Conservation (phyloP, 139 green algal genomes). For the Chlorella sp. region DNA sequence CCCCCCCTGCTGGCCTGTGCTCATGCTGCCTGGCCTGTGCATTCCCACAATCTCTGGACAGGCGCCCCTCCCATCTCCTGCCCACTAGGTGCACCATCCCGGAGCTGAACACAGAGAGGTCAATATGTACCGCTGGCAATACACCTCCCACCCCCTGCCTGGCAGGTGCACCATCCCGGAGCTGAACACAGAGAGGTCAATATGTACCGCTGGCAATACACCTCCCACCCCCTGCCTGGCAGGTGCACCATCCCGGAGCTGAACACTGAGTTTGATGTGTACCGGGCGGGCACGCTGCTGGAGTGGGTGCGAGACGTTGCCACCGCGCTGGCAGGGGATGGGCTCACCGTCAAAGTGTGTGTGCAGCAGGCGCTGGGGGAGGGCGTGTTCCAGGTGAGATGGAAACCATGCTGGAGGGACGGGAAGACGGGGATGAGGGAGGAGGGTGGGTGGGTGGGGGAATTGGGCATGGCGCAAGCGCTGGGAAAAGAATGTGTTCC, state of each 20-base stretch:
- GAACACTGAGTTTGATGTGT: conserved; percentile 81
- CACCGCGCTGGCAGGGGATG: conserved; percentile 70
- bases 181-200: conserved; percentile 75
- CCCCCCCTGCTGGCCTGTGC: no score
- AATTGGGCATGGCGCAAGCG: no score
- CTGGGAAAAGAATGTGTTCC: no score
- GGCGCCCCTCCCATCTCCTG: no score
- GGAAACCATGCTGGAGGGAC: background rate
- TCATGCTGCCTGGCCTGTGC: no score
- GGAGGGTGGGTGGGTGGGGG: background rate
- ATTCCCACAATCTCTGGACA: no score
- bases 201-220: no score
- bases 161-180: conserved; percentile 48
- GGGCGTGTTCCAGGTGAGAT: conserved; percentile 78
- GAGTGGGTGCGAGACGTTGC: conserved; percentile 82
- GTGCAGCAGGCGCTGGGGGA: conserved; percentile 80
- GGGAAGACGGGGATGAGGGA: background rate
- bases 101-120: conserved; percentile 72
- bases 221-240: background rate
- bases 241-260: conserved; percentile 53
- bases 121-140: conserved; percentile 87
- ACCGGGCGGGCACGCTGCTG: conserved; percentile 83
- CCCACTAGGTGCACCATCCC: conserved; percentile 30
- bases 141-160: no score
- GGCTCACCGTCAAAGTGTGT: conserved; percentile 78